Evolutionary conservation across 129 eudicot species (phyloP), one percentile per base, ranked within the genome.

Genomic region (Artemisia annua): DNA sequence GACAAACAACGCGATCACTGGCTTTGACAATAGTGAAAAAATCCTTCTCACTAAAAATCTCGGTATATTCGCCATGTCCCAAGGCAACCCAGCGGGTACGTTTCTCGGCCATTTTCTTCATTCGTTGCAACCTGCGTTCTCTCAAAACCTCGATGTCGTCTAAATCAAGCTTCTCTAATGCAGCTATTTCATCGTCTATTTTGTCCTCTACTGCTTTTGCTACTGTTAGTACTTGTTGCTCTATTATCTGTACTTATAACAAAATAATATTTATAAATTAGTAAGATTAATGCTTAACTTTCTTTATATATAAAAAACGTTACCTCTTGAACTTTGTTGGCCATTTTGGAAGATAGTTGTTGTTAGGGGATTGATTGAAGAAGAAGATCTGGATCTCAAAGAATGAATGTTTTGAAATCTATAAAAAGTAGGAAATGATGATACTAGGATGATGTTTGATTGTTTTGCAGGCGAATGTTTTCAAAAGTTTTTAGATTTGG

Each of bases 101-200:
- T 73, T 90, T 93, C 82, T 93, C 97, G 3, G 98, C 92, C 96
- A 88, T 87, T 81, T 90, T 93, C 91, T 93, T 93, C 98, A 93
- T 93, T 89, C 90, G 98, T 16, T 89, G 92, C 78, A 93, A 70
- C 39, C 98, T 60, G 16, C 92, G 87, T 71, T 93, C 98, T 28
- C 98, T 75, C 72, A 93, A 50, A 2, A 63, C 91, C 85, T 93
- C 98, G 9, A 93, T 77, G 77, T 93, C 98, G 72, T 93, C 98
- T n/a, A 79, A 46, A 74, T 87, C 97, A 0, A 93, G 83, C 77
- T 87, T 88, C 16, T 93, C 98, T 55, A 93, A 48, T 10, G 96
- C 97, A n/a, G 92, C 74, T 48, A 93, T 90, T 87, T 93, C 92
- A 17, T 93, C 97, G 20, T 93, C 98, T 10, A 93, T 79, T 76